Conservation (phyloP, 495 filamentous ascomycete species). For the Gamarada debralockiae region DNA sequence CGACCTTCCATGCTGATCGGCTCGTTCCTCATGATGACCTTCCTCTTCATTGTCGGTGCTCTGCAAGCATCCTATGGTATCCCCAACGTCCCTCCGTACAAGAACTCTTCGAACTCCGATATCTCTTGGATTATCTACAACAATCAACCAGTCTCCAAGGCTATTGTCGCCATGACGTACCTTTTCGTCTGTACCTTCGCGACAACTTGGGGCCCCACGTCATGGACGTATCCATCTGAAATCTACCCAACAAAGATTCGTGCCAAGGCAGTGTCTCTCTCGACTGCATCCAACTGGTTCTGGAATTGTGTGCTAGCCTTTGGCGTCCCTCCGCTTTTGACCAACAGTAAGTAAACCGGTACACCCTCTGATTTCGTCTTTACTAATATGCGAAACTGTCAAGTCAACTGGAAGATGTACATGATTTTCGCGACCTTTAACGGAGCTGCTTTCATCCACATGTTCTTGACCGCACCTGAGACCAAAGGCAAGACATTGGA, state of each 20-base stretch:
- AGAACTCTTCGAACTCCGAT: constrained; percentile 30
- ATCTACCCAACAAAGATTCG: constrained; percentile 64
- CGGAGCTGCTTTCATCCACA: constrained; percentile 51
- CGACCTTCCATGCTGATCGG: constrained; percentile 49
- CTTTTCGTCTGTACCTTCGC: constrained; percentile 63
- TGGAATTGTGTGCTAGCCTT: constrained; percentile 58
- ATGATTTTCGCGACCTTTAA: constrained; percentile 47
- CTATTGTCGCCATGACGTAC: constrained; percentile 60
- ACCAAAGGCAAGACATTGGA: constrained; percentile 32
- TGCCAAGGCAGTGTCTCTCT: constrained; percentile 61
- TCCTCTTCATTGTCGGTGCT: constrained; percentile 52
- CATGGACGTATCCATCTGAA: constrained; percentile 65
- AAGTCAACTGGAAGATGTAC: constrained; percentile 52
- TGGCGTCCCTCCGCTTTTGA: constrained; percentile 49
- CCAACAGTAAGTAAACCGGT: constrained; percentile 23
- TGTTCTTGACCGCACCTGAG: constrained; percentile 50
- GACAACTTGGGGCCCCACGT: constrained; percentile 54
- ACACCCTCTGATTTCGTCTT: constrained; percentile 15
- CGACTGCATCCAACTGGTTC: constrained; percentile 63
- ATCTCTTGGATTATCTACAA: constrained; percentile 55
- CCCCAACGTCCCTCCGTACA: constrained; percentile 32
- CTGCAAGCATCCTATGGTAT: constrained; percentile 56
- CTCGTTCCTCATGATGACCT: constrained; percentile 46
- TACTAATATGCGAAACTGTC: constrained; percentile 22
- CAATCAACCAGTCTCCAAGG: constrained; percentile 44